Conservation (phyloP, 2,329 filamentous ascomycete species). For the Botryotinia convoluta region DNA sequence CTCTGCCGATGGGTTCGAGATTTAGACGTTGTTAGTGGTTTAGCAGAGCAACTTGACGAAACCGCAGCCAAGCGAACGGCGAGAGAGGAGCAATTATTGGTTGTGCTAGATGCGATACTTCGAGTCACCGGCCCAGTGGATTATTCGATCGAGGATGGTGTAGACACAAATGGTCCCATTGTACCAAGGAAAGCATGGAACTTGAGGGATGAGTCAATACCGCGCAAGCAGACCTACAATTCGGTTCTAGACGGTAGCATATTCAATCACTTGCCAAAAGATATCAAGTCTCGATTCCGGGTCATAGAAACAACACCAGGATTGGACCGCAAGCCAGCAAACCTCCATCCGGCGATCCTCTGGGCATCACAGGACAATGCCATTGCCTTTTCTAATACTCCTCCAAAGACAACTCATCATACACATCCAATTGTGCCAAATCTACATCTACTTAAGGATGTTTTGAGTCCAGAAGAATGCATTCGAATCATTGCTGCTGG, state of each 20-base stretch:
- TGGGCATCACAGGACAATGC: slow-evolving; percentile 59
- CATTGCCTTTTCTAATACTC: slow-evolving; percentile 49
- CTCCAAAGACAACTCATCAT: slow-evolving; percentile 52
- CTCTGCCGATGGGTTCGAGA: slow-evolving; percentile 72
- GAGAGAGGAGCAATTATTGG: slow-evolving; percentile 54
- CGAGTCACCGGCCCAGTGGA: slow-evolving; percentile 63
- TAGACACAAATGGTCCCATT: slow-evolving; percentile 31
- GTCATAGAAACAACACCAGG: slow-evolving; percentile 62
- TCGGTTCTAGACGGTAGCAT: slow-evolving; percentile 59
- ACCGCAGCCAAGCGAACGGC: slow-evolving; percentile 41
- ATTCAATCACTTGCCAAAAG: slow-evolving; percentile 42
- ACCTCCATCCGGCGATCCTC: slow-evolving; percentile 63
- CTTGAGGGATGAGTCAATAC: slow-evolving; percentile 44
- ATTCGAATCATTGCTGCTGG: slow-evolving; percentile 64
- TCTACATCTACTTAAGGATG: slow-evolving; percentile 57
- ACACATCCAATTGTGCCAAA: slow-evolving; percentile 60
- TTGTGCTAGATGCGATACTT: slow-evolving; percentile 62
- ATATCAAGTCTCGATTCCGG: slow-evolving; percentile 47
- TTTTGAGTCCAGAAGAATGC: slow-evolving; percentile 61
- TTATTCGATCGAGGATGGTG: slow-evolving; percentile 36
- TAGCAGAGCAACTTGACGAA: slow-evolving; percentile 54
- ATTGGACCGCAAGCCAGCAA: slow-evolving; percentile 61
- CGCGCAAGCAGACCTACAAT: slow-evolving; percentile 50
- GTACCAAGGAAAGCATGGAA: slow-evolving; percentile 60
- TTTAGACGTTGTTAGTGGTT: slow-evolving; percentile 64